phyloP scores from a whole-genome alignment of 208 protist genomes.

The Trypanosoma scelopori region DNA sequence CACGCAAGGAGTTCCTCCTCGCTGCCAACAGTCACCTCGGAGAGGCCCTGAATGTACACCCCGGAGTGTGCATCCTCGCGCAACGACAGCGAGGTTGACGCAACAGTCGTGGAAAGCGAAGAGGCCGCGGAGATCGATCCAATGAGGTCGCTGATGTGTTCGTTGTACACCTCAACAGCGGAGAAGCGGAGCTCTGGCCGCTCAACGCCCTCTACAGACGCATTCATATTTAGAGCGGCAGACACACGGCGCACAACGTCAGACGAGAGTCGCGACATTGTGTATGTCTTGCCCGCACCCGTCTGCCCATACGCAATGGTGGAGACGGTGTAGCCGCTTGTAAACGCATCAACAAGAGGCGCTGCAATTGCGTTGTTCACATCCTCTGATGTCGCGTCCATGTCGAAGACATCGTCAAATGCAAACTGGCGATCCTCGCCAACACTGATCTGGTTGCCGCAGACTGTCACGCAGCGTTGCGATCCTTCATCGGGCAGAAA shows the following conservation, averaged over 20 bases:
- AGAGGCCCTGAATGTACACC: constrained; percentile 81
- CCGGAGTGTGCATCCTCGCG: constrained; percentile 83
- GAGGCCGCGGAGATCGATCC: constrained; percentile 6
- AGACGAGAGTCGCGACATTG: constrained; percentile 71
- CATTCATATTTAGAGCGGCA: constrained; percentile 36
- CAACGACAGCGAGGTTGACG: constrained; percentile 46
- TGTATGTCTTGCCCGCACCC: constrained; percentile 95
- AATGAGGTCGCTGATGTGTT: constrained; percentile 88
- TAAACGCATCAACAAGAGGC: constrained; percentile 71
- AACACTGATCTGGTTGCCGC: constrained; percentile 74
- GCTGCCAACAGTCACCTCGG: constrained; percentile 54
- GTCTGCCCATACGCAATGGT: constrained; percentile 96
- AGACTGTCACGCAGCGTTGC: constrained; percentile 45
- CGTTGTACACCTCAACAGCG: constrained; percentile 95
- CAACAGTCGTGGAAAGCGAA: neutral
- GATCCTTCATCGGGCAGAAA: constrained; percentile 74
- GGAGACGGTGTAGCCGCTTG: constrained; percentile 91
- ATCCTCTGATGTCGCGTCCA: constrained; percentile 43
- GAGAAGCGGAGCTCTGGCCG: constrained; percentile 39
- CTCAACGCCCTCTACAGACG: constrained; percentile 10
- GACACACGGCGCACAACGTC: constrained; percentile 91
- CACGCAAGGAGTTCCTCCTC: constrained; percentile 70
- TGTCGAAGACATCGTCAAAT: constrained; percentile 91
- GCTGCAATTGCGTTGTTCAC: constrained; percentile 80
- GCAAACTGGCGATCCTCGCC: constrained; percentile 85